A percentile compares a stretch with the other conserved stretches of the same genome.
These are phyloP conservation scores for Tolypocladium capitatum DNA, from an alignment of 2,329 filamentous ascomycete species.

Conservation along the genomic window DNA sequence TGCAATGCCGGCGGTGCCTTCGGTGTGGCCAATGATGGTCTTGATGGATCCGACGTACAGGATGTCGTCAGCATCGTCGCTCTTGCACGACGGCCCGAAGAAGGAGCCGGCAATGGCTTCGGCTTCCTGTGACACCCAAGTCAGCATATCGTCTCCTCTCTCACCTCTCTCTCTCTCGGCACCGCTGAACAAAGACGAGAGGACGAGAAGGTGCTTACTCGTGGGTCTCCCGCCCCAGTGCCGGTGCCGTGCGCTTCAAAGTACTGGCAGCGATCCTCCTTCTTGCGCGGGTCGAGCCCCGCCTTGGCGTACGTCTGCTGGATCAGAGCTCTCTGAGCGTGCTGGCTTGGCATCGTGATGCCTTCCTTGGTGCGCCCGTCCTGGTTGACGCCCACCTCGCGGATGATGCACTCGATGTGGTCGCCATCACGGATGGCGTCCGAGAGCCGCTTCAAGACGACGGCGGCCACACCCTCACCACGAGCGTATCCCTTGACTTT, in stretches of 20 bases:
- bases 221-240: constrained; percentile 14
- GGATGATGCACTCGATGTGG: constrained; percentile 19
- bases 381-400: constrained; percentile 19
- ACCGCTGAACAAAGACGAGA: too few relatives aligned
- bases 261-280: constrained; percentile 25
- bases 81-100: too few relatives aligned
- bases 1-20: constrained; percentile 12
- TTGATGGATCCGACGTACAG: constrained; percentile 13
- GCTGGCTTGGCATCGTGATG: constrained; percentile 17
- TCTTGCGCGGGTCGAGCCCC: constrained; percentile 18
- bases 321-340: constrained; percentile 11
- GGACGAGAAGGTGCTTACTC: too few relatives aligned
- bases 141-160: too few relatives aligned
- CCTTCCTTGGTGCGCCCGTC: constrained; percentile 28
- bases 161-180: too few relatives aligned
- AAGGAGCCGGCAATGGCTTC: constrained; percentile 25
- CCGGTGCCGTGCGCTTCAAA: constrained; percentile 33
- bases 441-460: constrained; percentile 30
- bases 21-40: constrained; percentile 12
- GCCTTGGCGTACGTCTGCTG: constrained; percentile 12
- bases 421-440: constrained; percentile 30
- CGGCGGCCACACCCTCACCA: constrained; percentile 19
- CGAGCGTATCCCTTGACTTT: constrained; percentile 34
- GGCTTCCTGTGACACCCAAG: constrained; percentile 10
- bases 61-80: too few relatives aligned